Evolutionary conservation across 2,329 filamentous ascomycete species (phyloP), one percentile per base, ranked within the genome.

Genomic region (Colletotrichum filicis): DNA sequence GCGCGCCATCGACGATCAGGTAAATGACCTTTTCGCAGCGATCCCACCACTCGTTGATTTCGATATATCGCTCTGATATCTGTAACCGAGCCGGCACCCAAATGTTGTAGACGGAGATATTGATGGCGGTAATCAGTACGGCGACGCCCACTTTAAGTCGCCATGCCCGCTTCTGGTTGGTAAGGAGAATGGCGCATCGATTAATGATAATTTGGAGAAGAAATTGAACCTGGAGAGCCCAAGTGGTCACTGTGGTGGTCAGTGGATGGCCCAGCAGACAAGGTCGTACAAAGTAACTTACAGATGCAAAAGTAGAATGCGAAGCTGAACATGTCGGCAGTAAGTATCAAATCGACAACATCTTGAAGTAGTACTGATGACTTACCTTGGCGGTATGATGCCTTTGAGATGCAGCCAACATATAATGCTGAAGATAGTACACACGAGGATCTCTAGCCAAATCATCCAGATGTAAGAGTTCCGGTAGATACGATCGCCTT

Each of bases 181-280:
- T 80, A 30, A 87, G 80, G 6, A 90, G 80, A 0, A 89, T 79
- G 0, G 83, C 81, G 3, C 88, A 84, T 11, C 88, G 84, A 73
- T 89, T 89, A 73, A 89, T 84, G 74, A 90, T 89, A 52, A 89
- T 89, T 68, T 89, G 87, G 37, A 88, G 84, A 0, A 89, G 78
- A 6, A 87, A 82, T 60, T 89, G 87, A 11, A 89, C 83, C 74
- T 73, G 82, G 1, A 86, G 73, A 1, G 80, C 79, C 85, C 85
- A 85, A 71, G 82, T 59, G 59, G 78, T 74, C 83, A 79, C 76
- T 76, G 14, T 52, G 7, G 14, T 9, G 1, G 59, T 71, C 22
- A 57, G 22, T 12, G n/a, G 6, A 57, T 5, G 4, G 6, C 49
- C 14, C 28, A 22, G 30, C 12, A 24, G 32, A 24, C 4, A 22